These are phyloP conservation scores for sunflower (Helianthus annuus) DNA, from an alignment of 129 eudicot genomes.

Conservation along the genomic window HanXRQr2.0-SUNRISE NC_035447.2:46028229-46028728, in stretches of 20 bases:
- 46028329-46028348: neutral
- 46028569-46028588: neutral
- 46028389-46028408: constrained; percentile 51
- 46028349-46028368: neutral
- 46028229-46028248: constrained; percentile 65
- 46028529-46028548: neutral
- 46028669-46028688: too few relatives aligned
- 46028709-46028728: too few relatives aligned
- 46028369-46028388: constrained; percentile 51
- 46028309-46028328: neutral
- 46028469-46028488: neutral
- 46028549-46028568: neutral
- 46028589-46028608: constrained; percentile 1
- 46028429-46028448: constrained; percentile 76
- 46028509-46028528: neutral
- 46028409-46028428: constrained; percentile 55
- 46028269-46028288: constrained; percentile 61
- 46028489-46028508: neutral
- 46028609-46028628: neutral
- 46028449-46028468: neutral
- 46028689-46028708: too few relatives aligned
- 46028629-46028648: too few relatives aligned
- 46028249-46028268: constrained; percentile 79
- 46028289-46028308: constrained; percentile 54
- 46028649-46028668: too few relatives aligned